Conservation (phyloP, 75 land plant genomes). For the Pinus tabuliformis region DNA sequence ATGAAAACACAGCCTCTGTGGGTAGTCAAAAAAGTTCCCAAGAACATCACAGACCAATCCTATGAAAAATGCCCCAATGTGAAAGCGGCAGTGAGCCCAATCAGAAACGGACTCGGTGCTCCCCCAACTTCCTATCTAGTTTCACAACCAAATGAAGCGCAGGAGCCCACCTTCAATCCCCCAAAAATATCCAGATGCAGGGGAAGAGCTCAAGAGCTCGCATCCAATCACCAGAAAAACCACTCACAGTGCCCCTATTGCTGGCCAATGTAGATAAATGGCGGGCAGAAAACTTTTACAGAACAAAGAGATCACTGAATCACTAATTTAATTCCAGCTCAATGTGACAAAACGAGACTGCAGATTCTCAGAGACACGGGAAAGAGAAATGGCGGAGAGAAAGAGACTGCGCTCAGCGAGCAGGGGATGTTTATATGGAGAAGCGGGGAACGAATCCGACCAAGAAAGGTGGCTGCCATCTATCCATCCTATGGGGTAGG, state of each 20-base stretch:
- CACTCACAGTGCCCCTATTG: no score
- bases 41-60: neutral
- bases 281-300: no score
- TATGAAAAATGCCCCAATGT: neutral
- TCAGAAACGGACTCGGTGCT: neutral
- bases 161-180: neutral
- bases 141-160: neutral
- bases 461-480: conserved; percentile 3
- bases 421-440: no score
- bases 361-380: neutral
- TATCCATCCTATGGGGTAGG: no score
- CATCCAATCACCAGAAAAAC: no score
- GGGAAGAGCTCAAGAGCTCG: no score
- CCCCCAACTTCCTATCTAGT: no score
- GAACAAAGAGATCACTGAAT: no score
- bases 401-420: no score
- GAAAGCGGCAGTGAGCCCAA: neutral
- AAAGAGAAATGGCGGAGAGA: neutral
- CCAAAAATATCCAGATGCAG: neutral
- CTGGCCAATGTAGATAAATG: no score
- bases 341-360: neutral
- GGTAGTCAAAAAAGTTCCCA: neutral
- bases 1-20: neutral
- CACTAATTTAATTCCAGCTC: no score
- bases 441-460: neutral